These are phyloP conservation scores for Vanrija humicola DNA, from an alignment of 1,284 basidiomycete genomes.

Conservation along the genomic window DNA sequence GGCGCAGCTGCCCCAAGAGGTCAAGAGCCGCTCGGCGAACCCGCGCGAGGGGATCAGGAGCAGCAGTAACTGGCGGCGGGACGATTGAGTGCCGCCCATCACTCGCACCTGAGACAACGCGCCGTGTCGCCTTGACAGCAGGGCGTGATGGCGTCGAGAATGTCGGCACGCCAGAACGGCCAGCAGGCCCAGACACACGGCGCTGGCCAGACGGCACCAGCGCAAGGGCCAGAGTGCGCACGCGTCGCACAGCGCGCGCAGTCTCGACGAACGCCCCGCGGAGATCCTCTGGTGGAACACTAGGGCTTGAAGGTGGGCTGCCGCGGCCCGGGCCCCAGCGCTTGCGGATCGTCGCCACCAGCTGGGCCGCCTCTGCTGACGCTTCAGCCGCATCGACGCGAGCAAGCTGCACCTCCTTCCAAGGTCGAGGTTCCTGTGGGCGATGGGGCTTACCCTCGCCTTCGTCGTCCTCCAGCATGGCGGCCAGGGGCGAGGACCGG, in stretches of 20 bases:
- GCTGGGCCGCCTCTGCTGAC: conserved; percentile 24
- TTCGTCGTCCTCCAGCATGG: conserved; percentile 36
- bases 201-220: conserved; percentile 4
- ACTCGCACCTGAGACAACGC: background rate
- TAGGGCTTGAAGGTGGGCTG: conserved; percentile 9
- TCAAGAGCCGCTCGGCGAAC: conserved; percentile 38
- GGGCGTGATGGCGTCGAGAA: conserved; percentile 41
- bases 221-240: conserved; percentile 31
- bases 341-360: conserved; percentile 7
- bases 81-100: background rate
- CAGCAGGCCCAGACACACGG: conserved; percentile 3
- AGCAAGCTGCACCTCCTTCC: conserved; percentile 40
- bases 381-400: conserved; percentile 29
- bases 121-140: background rate
- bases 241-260: conserved; percentile 33
- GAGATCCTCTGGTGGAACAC: conserved; percentile 8
- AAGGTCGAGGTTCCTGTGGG: conserved; percentile 23
- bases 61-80: background rate
- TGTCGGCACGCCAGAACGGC: background rate
- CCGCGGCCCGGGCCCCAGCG: conserved; percentile 2
- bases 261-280: conserved; percentile 18
- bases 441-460: background rate
- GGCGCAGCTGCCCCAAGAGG: conserved; percentile 35
- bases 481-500: conserved; percentile 14
- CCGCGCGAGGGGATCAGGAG: conserved; percentile 7